Conservation (phyloP, 345 rosid genomes). For the Balakata baccata region DNA sequence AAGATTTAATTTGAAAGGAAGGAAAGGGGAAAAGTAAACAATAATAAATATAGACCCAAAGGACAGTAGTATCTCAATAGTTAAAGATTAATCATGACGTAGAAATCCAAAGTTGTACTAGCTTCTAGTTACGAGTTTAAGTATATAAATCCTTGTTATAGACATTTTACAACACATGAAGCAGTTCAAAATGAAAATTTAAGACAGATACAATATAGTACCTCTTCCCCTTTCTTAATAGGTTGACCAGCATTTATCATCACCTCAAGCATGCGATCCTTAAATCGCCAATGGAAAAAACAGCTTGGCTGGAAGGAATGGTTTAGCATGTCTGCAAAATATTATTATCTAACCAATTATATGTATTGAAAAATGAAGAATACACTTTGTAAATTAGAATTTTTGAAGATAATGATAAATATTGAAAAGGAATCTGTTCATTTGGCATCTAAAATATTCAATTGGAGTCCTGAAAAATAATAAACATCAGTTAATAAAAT, state of each 20-base stretch:
- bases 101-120: not conserved
- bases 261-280: constrained; percentile 94
- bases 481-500: not conserved
- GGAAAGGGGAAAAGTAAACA: not conserved
- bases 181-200: constrained; percentile 14
- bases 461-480: not conserved
- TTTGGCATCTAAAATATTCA: not conserved
- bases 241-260: constrained; percentile 90
- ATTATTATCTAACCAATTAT: not conserved
- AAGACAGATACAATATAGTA: constrained; percentile 24
- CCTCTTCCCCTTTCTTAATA: constrained; percentile 85
- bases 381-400: not conserved
- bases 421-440: not conserved
- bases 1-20: not conserved
- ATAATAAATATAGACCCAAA: not conserved
- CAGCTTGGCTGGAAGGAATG: constrained; percentile 89
- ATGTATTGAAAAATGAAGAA: not conserved
- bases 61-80: not conserved
- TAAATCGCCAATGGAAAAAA: constrained; percentile 91
- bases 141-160: not conserved
- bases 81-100: not conserved
- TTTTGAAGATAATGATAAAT: not conserved
- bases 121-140: not conserved
- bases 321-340: constrained; percentile 80
- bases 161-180: constrained; percentile 10